Base-by-base conservation (phyloP, 352 stramenopile species). In the Halophytophthora batemanensis region DNA sequence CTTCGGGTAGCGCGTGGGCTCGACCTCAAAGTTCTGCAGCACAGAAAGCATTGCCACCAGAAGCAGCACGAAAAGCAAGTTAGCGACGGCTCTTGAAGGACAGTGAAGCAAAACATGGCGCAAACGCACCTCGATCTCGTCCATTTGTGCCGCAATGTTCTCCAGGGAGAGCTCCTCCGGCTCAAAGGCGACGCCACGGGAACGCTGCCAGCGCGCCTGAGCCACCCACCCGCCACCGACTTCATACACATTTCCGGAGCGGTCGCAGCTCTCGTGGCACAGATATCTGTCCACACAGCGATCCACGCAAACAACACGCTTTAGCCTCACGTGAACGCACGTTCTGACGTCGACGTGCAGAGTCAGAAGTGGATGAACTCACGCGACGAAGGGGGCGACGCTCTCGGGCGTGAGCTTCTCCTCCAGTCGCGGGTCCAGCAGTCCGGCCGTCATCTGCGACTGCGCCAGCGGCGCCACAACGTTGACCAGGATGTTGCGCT, bases 391-490 rank as follows among this genome's bases (percentile, higher is more conserved):
- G 2, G 86, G 80, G 1, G 86, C 79, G 10, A 96, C 86, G 21
- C 72, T 78, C 29, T 95, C 80, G 0, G 86, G 81, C 39, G 78
- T 74, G 45, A 96, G 72, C 21, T 77, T 66, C 14, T 82, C 43
- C 38, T 90, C 73, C 14, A 96, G 61, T 19, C 73, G 53, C 14
- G 76, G 68, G 10, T 87, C 75, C 53, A 94, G 56, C 28, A 95
- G 69, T 2, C 73, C 83, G 8, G 86, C 77, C 8, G 86, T 93
- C 86, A 96, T 96, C 40, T 90, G 77, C 5, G 81, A 93, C 29
- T 77, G 87, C 7, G 82, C 86, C 18, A 94, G 59, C 15, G 86
- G 86, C 2, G 86, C 82, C 18, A 96, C 82, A 22, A 89, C 81
- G 41, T 96, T 96, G 4, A 73, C 72, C 21, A 86, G 47, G 21